A percentile compares a stretch with the other conserved stretches of the same genome.
These are phyloP conservation scores for Lactarius deliciosus DNA, from an alignment of 768 basidiomycete species.

Conservation along the genomic window DNA sequence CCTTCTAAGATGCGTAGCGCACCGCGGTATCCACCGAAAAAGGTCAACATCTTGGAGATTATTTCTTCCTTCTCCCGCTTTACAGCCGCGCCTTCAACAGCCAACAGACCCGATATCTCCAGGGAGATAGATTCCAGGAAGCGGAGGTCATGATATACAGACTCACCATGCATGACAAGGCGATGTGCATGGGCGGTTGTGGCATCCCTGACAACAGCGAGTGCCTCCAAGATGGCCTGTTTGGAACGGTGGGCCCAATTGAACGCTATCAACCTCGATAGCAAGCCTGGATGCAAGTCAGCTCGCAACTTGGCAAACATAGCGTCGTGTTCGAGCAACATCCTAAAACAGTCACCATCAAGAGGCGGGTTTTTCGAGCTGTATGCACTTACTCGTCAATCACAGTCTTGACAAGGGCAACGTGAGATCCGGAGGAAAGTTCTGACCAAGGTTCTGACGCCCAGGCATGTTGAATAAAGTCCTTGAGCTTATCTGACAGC, in stretches of 20 bases:
- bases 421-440: not conserved
- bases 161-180: slow-evolving; percentile 1
- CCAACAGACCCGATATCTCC: slow-evolving; percentile 6
- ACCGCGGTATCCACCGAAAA: too few relatives aligned
- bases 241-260: too few relatives aligned
- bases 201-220: not conserved
- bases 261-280: not conserved
- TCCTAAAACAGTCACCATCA: too few relatives aligned
- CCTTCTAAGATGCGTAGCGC: too few relatives aligned
- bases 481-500: not conserved
- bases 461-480: not conserved
- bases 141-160: not conserved
- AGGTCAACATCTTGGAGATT: too few relatives aligned
- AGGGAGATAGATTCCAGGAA: slow-evolving; percentile 5
- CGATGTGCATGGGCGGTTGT: too few relatives aligned
- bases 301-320: slow-evolving; percentile 9
- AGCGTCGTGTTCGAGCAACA: not conserved
- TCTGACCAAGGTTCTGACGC: not conserved
- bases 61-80: too few relatives aligned
- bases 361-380: too few relatives aligned
- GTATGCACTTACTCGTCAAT: too few relatives aligned
- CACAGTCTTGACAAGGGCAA: slow-evolving; percentile 1
- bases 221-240: not conserved
- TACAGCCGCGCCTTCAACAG: not conserved
- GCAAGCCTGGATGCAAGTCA: not conserved